Base-by-base conservation (phyloP, 1,139 yeast genomes). In the Diutina scorzettiae region DNA sequence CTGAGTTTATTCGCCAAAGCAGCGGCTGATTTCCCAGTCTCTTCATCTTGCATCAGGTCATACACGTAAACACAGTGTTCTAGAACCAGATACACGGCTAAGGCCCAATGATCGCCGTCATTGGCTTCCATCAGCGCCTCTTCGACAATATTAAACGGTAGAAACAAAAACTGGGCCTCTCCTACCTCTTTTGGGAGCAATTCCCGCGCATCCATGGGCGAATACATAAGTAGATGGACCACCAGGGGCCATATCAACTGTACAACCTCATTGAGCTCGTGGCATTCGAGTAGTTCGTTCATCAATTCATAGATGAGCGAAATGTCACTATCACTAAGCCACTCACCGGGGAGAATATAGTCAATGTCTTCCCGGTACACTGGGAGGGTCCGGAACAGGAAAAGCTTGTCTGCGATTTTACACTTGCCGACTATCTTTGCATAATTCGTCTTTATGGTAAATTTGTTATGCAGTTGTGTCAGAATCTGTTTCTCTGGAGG, bases 251-350 rank as follows among this genome's bases (percentile, higher is more conserved):
- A 34, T 12, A 34, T 23, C 28, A 34, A 7, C 12, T 34, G 39
- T 4, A 34, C 20, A 5, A 14, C 9, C 16, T 34, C 11, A 19
- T 21, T 14, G 14, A 34, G 25, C 3, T 14, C 27, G 11, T 34
- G 27, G 24, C 23, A 19, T 7, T 21, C 18, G 4, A 34, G 11
- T 12, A 34, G n/a, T 3, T 23, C 28, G 19, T 7, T 12, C 19
- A 37, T 8, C 18, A 37, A n/a, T 11, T 29, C 41, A 18, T 40
- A 40, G 12, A 21, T 25, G 7, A 30, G 12, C n/a, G 34, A 20
- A 11, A 40, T 40, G 29, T 40, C 28, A 12, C 8, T 8, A 52
- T 82, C 93, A 51, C 78, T 79, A 27, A 83, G 60, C 93, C 93
- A 82, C 52, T 79, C 81, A 25, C 74, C 82, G 69, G 55, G 50